These are phyloP conservation scores for Diaporthe longicolla DNA, from an alignment of 2,329 filamentous ascomycete genomes.

Conservation along the genomic window DNA sequence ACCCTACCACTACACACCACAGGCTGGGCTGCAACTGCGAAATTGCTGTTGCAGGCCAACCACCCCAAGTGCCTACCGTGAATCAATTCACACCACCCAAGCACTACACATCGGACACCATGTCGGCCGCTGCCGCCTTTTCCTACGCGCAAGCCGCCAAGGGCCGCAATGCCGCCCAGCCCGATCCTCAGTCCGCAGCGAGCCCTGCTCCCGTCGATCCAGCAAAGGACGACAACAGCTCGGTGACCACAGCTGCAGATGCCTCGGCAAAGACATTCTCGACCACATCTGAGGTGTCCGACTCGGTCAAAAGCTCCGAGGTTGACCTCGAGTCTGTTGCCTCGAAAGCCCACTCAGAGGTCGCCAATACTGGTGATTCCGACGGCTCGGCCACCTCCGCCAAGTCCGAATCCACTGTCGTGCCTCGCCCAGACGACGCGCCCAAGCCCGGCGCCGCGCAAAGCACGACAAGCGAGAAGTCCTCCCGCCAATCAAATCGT, in stretches of 20 bases:
- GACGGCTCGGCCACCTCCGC: slow-evolving; percentile 54
- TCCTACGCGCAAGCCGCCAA: slow-evolving; percentile 98
- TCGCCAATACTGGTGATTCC: slow-evolving; percentile 47
- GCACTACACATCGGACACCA: slow-evolving; percentile 47
- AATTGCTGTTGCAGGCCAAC: slow-evolving; percentile 38
- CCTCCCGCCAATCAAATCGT: slow-evolving; percentile 75
- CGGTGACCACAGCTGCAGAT: slow-evolving; percentile 53
- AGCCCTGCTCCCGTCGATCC: slow-evolving; percentile 52
- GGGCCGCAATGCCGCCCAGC: slow-evolving; percentile 70
- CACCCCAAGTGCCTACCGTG: slow-evolving; percentile 33
- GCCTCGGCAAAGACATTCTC: slow-evolving; percentile 55
- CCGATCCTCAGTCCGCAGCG: slow-evolving; percentile 52
- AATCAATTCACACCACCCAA: slow-evolving; percentile 30
- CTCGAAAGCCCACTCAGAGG: slow-evolving; percentile 50
- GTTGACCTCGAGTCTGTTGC: slow-evolving; percentile 45
- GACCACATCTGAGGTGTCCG: slow-evolving; percentile 52
- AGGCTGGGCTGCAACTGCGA: slow-evolving; percentile 40
- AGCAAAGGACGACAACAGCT: slow-evolving; percentile 53
- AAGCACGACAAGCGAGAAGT: slow-evolving; percentile 46
- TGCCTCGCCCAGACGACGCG: slow-evolving; percentile 42
- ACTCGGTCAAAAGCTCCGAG: slow-evolving; percentile 47
- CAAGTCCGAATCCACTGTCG: slow-evolving; percentile 47
- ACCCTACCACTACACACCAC: slow-evolving; percentile 29
- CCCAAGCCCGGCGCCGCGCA: slow-evolving; percentile 42
- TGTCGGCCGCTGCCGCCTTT: slow-evolving; percentile 75